Evolutionary conservation across 2,329 filamentous ascomycete species (phyloP), one percentile per base, ranked within the genome.

Genomic region (Chalaropsis thielavioides): DNA sequence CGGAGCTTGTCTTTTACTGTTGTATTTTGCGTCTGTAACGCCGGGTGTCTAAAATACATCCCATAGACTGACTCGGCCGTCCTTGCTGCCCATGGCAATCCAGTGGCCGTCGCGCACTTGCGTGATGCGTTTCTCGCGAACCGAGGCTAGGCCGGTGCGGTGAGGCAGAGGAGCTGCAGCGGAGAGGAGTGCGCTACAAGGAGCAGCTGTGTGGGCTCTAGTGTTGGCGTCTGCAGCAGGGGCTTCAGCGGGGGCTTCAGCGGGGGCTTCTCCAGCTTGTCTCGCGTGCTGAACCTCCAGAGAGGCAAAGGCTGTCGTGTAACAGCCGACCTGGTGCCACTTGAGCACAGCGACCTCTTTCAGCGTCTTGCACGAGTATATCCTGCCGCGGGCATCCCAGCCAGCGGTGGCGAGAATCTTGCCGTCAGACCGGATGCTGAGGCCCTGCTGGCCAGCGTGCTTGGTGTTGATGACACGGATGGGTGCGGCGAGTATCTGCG

Each of bases 41-140:
- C 4, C 11, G 22, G 31, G 24, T 27, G n/a, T 56, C 64, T 59
- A 92, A 74, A 94, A 99, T 66, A 97, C 85, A 76, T 96, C 90
- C 94, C 94, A 99, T 69, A 99, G 77, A 72, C 90, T 95, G 68
- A 97, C 84, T 73, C 95, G 96, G 19, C 92, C 94, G 76, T 97
- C 94, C 74, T 97, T 99, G 64, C 89, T 88, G 1, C 94, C 94
- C 0, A 85, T 90, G 19, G 88, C 94, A 62, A 97, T 74, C 92
- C 92, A 97, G 74, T 97, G 92, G 27, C 87, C 87, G 62, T 78
- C 78, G 71, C 82, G 85, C 11, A 87, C 86, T 70, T 84, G 85
- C 43, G 77, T 77, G 24, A 84, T 77, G 64, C 89, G 79, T 68
- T 83, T 81, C 43, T 85, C 81, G 67, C 83, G 87, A 61, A 90